Evolutionary conservation across 2,329 filamentous ascomycete genomes (phyloP), one percentile per base, ranked within the genome.

Genomic region (Talaromyces sp.): DNA sequence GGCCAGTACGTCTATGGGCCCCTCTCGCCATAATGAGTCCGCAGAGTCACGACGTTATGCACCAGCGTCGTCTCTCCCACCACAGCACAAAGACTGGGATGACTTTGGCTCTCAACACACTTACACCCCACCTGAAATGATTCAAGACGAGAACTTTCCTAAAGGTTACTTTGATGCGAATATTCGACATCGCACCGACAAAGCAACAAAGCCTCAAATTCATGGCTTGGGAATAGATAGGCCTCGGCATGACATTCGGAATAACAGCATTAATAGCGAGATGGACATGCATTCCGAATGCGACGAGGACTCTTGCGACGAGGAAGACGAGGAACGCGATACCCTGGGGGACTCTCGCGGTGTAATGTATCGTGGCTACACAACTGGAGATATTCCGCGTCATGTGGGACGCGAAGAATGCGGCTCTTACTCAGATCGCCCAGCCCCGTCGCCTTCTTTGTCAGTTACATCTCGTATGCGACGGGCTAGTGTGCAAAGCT

Each of bases 381-480:
- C 49, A 10, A 50, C 47, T 17, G 55, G 45, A 29, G 56, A 61
- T 16, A 30, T 50, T 19, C 33, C 41, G 5, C 30, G 48, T 14
- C 37, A 27, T 16, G 13, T 39, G 24, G 20, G 17, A 3, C 39
- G 37, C 22, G 58, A 64, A 3, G 49, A 60, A n/a, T 40, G 51
- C 14, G 61, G 65, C 14, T 41, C 56, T 16, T 65, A 65, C 14
- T 30, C 46, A 29, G 61, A 61, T 47, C 57, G 54, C 9, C 61
- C 65, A 9, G 63, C 68, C 8, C 71, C 65, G 57, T 72, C 70
- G 4, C 70, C 70, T 13, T 68, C 70, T 6, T 56, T 73, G 29
- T 70, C 70, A 3, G 66, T 72, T 6, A 73, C 70, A 2, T 70
- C 70, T 14, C 65, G 70, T 16, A 73, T 72, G 70, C 69, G 70